Conservation (phyloP, 139 green algal genomes). For the Asterochloris sp. region DNA sequence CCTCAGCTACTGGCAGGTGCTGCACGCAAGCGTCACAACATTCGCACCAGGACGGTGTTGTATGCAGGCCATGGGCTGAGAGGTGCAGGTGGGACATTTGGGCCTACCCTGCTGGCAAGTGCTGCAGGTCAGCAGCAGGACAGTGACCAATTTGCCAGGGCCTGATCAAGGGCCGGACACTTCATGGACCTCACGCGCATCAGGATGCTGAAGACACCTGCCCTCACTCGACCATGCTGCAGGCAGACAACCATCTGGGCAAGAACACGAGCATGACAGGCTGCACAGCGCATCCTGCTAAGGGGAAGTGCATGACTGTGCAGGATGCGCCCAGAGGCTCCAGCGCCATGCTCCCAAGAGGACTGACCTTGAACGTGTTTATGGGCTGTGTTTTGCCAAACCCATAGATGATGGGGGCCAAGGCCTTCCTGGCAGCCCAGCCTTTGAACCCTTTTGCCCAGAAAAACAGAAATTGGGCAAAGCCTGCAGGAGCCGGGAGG, state of each 20-base stretch:
- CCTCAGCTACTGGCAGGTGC: slow-evolving; percentile 1
- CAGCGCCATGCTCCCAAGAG: neutral
- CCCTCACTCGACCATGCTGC: neutral
- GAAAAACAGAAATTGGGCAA: slow-evolving; percentile 3
- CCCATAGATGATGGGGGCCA: neutral
- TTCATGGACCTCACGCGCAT: neutral
- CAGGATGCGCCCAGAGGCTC: neutral
- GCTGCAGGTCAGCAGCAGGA: neutral
- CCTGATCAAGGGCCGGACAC: neutral
- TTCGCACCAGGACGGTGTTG: neutral
- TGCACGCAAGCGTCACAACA: neutral
- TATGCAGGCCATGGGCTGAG: neutral
- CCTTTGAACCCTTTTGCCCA: neutral
- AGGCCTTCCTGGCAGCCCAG: neutral
- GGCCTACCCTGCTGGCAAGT: too few species aligned
- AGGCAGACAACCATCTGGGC: neutral
- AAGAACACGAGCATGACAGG: neutral
- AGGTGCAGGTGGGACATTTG: too few species aligned
- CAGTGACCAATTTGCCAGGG: neutral
- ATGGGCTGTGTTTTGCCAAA: slow-evolving; percentile 4
- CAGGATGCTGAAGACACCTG: neutral
- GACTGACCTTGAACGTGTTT: neutral
- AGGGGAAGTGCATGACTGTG: neutral
- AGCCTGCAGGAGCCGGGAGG: neutral
- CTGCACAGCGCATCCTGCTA: neutral